Evolutionary conservation across 345 rosid species (phyloP).

Genomic region (Salix caprea): DNA sequence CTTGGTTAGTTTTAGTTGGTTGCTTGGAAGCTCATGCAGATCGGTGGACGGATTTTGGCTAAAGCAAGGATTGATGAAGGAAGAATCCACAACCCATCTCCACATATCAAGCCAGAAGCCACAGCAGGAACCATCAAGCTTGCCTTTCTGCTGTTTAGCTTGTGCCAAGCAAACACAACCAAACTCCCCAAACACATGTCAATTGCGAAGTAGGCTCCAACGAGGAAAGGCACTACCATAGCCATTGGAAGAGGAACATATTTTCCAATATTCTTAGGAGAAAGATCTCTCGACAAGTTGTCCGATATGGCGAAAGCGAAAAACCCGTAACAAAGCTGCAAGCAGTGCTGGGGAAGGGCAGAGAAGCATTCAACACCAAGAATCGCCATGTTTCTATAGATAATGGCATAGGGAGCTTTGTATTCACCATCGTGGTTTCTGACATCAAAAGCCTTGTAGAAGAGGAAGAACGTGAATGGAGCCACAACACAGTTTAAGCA

Average conservation of each 20-base stretch:
- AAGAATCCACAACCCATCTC: slow-evolving; percentile 90
- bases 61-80: slow-evolving; percentile 77
- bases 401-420: slow-evolving; percentile 85
- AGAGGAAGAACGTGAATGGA: slow-evolving; percentile 76
- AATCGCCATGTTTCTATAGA: slow-evolving; percentile 92
- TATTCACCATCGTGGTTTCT: slow-evolving; percentile 88
- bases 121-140: slow-evolving; percentile 72
- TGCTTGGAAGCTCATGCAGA: slow-evolving; percentile 65
- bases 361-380: slow-evolving; percentile 91
- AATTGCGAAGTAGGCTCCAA: slow-evolving; percentile 79
- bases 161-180: slow-evolving; percentile 28
- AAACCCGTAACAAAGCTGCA: slow-evolving; percentile 83
- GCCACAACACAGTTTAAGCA: slow-evolving; percentile 87
- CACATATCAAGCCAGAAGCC: slow-evolving; percentile 91
- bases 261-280: slow-evolving; percentile 47
- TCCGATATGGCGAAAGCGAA: slow-evolving; percentile 62
- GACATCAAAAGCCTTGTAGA: slow-evolving; percentile 85
- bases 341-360: slow-evolving; percentile 77
- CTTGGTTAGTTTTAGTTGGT: slow-evolving; percentile 15
- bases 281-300: slow-evolving; percentile 55
- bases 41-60: slow-evolving; percentile 66
- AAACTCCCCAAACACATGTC: slow-evolving; percentile 47
- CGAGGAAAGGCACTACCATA: slow-evolving; percentile 93
- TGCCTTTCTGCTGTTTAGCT: slow-evolving; percentile 33
- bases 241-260: slow-evolving; percentile 95